A percentile compares a stretch with the other conserved stretches of the same genome.
Conservation (phyloP, 208 protist genomes). For the Leptomonas pyrrhocoris region DNA sequence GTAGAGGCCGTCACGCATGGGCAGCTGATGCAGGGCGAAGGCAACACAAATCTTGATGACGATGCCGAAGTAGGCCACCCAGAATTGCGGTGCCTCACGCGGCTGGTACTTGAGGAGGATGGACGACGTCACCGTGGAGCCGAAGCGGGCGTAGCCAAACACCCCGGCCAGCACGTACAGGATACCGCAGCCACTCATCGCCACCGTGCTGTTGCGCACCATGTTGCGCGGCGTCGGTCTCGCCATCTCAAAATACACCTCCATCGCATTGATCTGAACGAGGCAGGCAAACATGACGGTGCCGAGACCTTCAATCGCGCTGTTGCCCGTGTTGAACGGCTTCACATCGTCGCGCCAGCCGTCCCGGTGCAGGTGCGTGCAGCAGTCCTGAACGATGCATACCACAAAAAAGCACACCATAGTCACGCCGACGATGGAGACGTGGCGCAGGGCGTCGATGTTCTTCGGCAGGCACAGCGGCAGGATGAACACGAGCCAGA, state of each 20-base stretch:
- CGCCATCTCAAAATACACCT: slow-evolving; percentile 57
- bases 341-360: slow-evolving; percentile 50
- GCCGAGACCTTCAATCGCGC: slow-evolving; percentile 38
- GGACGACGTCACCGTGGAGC: slow-evolving; percentile 40
- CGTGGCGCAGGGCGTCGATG: slow-evolving; percentile 70
- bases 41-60: slow-evolving; percentile 77
- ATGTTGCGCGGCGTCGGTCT: slow-evolving; percentile 45
- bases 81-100: slow-evolving; percentile 43
- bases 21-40: slow-evolving; percentile 63
- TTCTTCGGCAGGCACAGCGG: slow-evolving; percentile 62
- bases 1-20: slow-evolving; percentile 66
- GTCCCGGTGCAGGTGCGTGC: slow-evolving; percentile 31
- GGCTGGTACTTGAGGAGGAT: slow-evolving; percentile 76
- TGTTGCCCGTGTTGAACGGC: slow-evolving; percentile 36
- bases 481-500: slow-evolving; percentile 69
- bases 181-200: slow-evolving; percentile 41
- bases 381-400: slow-evolving; percentile 48
- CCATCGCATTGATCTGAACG: slow-evolving; percentile 63
- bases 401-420: slow-evolving; percentile 71
- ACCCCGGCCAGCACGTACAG: slow-evolving; percentile 77
- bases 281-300: slow-evolving; percentile 72
- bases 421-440: slow-evolving; percentile 49
- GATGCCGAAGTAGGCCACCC: slow-evolving; percentile 63
- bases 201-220: slow-evolving; percentile 38
- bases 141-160: slow-evolving; percentile 80